Evolutionary conservation across 768 basidiomycete species (phyloP), one percentile per base, ranked within the genome.

Genomic region (Lactifluus rugatus): DNA sequence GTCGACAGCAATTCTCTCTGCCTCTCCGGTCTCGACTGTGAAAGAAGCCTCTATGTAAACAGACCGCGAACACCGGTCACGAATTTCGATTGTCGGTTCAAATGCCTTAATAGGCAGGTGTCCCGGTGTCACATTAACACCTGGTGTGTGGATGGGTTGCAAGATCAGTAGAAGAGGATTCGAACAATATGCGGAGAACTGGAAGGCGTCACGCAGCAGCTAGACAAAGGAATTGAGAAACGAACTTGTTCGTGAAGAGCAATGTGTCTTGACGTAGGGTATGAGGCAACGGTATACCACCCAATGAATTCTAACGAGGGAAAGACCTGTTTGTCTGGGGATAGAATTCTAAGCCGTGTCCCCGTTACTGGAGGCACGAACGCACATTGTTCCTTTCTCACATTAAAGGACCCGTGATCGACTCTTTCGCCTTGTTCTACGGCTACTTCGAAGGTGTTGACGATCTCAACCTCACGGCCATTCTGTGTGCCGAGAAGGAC

Each of bases 1-100:
- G 69, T 98, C 95, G 0, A 99, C 96, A 6, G 96, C 96, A 62
- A 99, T 97, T 39, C 96, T 84, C 70, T 99, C 96, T 16, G 96
- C 96, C 73, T 99, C 96, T 34, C 95, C 96, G 0, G 95, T 97
- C 71, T 97, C 95, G 17, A 99, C 87, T 50, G 81, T 85, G 72
- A 85, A 98, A 3, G 86, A 75, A 1, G 86, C 89, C 66, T 92
- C 87, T 46, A 95, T 82, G 66, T 89, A 95, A 11, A 87, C 84
- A 1, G 84, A 81, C 53, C 85, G 83, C 52, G 85, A 82, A 67
- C 77, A 84, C 48, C 87, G 80, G 62, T 89, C 89, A 56, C 83
- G 79, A 44, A 94, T 85, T 69, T 93, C 92, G 42, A 93, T 79
- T 1, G 89, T 87, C 0, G 91, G 87, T 68, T 97, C 94, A 66